phyloP scores from a whole-genome alignment of 2,329 filamentous ascomycete genomes.

The Periconia macrospinosa region DNA sequence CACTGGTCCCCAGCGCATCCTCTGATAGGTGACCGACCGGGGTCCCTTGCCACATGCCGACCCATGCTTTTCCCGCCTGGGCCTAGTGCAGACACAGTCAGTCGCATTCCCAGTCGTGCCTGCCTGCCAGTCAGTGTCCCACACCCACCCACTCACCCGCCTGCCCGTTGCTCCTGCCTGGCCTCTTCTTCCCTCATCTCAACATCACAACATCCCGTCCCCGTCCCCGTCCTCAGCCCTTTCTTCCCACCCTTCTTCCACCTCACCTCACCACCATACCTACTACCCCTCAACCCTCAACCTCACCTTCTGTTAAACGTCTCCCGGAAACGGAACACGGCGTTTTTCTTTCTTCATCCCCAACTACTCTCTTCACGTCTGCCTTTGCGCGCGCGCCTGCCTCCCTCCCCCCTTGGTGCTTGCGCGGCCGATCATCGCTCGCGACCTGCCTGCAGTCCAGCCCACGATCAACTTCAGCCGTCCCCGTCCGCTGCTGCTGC shows the following conservation, averaged over 20 bases:
- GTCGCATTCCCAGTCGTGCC: conserved; percentile 5
- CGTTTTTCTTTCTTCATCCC: conserved; percentile 18
- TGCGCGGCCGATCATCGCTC: conserved; percentile 31
- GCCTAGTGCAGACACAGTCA: conserved; percentile 1
- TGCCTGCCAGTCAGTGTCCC: no score
- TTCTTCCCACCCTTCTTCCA: conserved; percentile 3
- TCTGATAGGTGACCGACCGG: conserved; percentile 2
- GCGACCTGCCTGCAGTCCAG: conserved; percentile 16
- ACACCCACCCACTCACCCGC: no score
- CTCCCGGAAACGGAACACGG: not conserved
- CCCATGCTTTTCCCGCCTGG: not conserved
- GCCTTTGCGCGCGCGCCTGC: conserved; percentile 23
- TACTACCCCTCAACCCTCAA: not conserved
- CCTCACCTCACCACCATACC: not conserved
- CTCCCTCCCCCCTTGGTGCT: conserved; percentile 19
- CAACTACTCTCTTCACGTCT: conserved; percentile 17
- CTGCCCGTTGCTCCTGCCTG: not conserved
- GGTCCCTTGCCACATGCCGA: conserved; percentile 10
- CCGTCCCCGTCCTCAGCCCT: not conserved
- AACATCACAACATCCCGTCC: conserved; percentile 4
- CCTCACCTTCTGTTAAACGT: no score
- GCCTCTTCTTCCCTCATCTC: not conserved
- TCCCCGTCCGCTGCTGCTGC: conserved; percentile 4
- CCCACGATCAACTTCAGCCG: conserved; percentile 1
- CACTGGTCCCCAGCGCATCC: not conserved